phyloP scores from a whole-genome alignment of 345 rosid genomes.

The Anastatica hierochuntica region DNA sequence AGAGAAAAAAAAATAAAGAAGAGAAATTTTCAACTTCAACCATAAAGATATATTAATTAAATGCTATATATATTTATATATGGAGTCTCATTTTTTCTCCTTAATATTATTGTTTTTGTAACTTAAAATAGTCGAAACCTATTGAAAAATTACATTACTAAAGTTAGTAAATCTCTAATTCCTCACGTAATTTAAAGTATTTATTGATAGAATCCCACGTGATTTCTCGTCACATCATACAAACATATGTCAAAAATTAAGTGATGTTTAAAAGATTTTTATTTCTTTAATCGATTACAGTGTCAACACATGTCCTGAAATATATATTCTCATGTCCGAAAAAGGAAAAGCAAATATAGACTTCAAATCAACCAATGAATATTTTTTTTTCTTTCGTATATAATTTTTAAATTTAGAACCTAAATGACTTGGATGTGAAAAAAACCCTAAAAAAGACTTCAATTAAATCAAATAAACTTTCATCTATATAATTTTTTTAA shows the following conservation, averaged over 20 bases:
- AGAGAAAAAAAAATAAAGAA: too few species aligned
- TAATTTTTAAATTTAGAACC: too few species aligned
- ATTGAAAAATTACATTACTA: constrained; percentile 18
- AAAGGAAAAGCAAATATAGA: constrained; percentile 14
- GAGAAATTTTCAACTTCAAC: neutral
- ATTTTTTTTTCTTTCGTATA: too few species aligned
- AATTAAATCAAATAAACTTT: too few species aligned
- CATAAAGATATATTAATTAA: too few species aligned
- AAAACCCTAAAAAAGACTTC: too few species aligned
- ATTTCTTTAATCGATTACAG: constrained; percentile 14
- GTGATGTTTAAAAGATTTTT: neutral
- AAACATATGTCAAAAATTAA: constrained; percentile 15
- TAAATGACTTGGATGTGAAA: too few species aligned
- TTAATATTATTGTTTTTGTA: constrained; percentile 8
- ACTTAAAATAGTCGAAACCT: neutral
- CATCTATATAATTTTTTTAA: too few species aligned
- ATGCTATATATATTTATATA: too few species aligned
- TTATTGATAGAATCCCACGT: constrained; percentile 1
- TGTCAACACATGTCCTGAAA: constrained; percentile 17
- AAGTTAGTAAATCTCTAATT: constrained; percentile 32
- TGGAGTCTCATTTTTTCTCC: neutral
- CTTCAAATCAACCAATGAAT: constrained; percentile 24
- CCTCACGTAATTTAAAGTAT: constrained; percentile 20
- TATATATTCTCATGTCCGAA: constrained; percentile 16
- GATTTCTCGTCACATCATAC: neutral